A percentile compares a stretch with the other conserved stretches of the same genome.
phyloP scores from a whole-genome alignment of 2,329 filamentous ascomycete species.

The Cladophialophora exuberans region DNA sequence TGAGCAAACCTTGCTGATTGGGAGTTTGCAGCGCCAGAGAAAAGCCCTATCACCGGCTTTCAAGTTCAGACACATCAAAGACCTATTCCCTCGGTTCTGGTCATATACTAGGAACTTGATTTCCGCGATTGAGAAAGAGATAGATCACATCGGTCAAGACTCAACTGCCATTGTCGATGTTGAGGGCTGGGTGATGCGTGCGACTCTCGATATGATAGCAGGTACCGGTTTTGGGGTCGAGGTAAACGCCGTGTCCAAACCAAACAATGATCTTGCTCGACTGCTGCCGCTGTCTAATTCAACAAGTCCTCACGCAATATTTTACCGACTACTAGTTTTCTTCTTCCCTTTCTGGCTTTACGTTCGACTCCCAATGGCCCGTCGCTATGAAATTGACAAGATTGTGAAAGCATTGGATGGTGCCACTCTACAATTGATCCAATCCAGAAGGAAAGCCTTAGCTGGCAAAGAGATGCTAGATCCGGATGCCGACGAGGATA shows the following conservation, averaged over 20 bases:
- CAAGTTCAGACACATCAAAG: constrained; percentile 78
- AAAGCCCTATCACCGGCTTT: constrained; percentile 84
- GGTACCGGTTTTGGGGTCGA: constrained; percentile 71
- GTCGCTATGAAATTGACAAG: constrained; percentile 17
- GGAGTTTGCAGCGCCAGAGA: constrained; percentile 56
- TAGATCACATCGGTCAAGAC: background rate
- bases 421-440: constrained; percentile 14
- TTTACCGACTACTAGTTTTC: constrained; percentile 13
- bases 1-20: constrained; percentile 27
- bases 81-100: constrained; percentile 85
- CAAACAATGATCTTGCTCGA: constrained; percentile 56
- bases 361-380: constrained; percentile 12
- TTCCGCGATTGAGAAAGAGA: constrained; percentile 7
- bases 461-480: background rate
- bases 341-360: constrained; percentile 20
- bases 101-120: constrained; percentile 26
- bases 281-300: constrained; percentile 10
- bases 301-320: constrained; percentile 9
- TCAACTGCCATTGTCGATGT: constrained; percentile 39
- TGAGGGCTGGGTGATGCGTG: constrained; percentile 66
- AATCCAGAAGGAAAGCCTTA: constrained; percentile 6
- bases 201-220: constrained; percentile 69
- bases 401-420: constrained; percentile 9
- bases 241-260: constrained; percentile 66
- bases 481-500: constrained; percentile 1